Evolutionary conservation across 2,329 filamentous ascomycete species (phyloP).

Genomic region (Colletotrichum plurivorum): DNA sequence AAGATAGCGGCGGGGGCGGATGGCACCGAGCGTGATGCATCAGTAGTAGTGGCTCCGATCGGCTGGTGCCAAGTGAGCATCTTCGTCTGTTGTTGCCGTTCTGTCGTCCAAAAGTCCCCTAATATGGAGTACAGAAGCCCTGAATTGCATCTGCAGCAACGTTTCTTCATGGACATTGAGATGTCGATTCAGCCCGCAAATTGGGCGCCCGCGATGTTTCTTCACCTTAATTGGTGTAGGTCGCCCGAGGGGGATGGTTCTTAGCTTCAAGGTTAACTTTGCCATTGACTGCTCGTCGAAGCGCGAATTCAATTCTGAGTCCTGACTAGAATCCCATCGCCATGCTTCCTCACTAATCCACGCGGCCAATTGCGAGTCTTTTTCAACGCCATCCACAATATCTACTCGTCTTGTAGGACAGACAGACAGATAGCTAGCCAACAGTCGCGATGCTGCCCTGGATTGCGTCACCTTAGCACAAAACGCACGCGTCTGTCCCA

Average conservation of each 20-base stretch:
- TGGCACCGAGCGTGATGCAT: too few species aligned
- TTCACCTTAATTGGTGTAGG: background rate
- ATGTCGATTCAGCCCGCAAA: too few species aligned
- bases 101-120: too few species aligned
- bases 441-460: conserved; percentile 4
- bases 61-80: conserved; percentile 4
- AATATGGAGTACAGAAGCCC: too few species aligned
- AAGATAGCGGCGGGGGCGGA: background rate
- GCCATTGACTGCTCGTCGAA: background rate
- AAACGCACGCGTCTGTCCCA: conserved; percentile 7
- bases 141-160: too few species aligned
- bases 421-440: too few species aligned
- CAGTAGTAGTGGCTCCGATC: too few species aligned
- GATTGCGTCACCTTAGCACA: conserved; percentile 9
- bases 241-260: background rate
- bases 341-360: background rate
- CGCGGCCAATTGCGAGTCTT: background rate
- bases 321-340: background rate
- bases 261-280: conserved; percentile 4
- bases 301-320: background rate
- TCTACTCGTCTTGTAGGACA: too few species aligned
- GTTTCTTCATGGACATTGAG: too few species aligned
- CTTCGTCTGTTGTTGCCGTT: conserved; percentile 16
- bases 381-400: background rate
- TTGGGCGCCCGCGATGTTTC: background rate